These are phyloP conservation scores for Colletotrichum limetticola DNA, from an alignment of 2,329 filamentous ascomycete genomes.

Conservation along the genomic window DNA sequence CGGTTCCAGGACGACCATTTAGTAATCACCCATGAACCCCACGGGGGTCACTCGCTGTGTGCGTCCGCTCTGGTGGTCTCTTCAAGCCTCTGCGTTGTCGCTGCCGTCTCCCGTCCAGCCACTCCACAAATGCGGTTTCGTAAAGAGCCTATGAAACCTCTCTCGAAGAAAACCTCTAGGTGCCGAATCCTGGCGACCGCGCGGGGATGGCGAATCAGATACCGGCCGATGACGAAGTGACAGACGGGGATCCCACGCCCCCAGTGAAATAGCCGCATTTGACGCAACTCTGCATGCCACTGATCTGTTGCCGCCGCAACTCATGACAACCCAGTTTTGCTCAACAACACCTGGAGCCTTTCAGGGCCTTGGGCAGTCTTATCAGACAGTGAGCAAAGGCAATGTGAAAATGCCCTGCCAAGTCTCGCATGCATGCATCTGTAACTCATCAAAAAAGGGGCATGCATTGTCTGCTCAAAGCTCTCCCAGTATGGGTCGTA, in stretches of 20 bases:
- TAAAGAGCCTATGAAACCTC: constrained; percentile 1
- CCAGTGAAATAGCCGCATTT: constrained; percentile 4
- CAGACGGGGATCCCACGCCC: constrained; percentile 15
- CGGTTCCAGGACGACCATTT: not conserved
- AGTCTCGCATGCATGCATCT: too few species aligned
- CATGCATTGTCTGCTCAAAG: constrained; percentile 2
- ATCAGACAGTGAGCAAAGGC: not conserved
- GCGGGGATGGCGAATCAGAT: constrained; percentile 26
- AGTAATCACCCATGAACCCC: not conserved
- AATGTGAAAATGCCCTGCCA: not conserved
- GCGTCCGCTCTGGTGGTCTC: not conserved
- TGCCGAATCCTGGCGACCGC: constrained; percentile 18
- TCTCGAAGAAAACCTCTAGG: constrained; percentile 22
- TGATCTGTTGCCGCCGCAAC: not conserved
- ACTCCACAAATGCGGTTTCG: constrained; percentile 1
- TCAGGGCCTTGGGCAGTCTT: not conserved
- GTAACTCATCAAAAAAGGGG: not conserved
- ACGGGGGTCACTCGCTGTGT: constrained; percentile 1
- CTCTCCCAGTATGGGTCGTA: constrained; percentile 25
- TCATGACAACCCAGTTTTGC: constrained; percentile 3
- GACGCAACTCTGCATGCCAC: constrained; percentile 4
- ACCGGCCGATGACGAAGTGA: constrained; percentile 23
- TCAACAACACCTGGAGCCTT: too few species aligned
- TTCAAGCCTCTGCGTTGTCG: constrained; percentile 10
- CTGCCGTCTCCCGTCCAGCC: not conserved